phyloP scores from a whole-genome alignment of 805 yeast species.

The Lachancea sp. region DNA sequence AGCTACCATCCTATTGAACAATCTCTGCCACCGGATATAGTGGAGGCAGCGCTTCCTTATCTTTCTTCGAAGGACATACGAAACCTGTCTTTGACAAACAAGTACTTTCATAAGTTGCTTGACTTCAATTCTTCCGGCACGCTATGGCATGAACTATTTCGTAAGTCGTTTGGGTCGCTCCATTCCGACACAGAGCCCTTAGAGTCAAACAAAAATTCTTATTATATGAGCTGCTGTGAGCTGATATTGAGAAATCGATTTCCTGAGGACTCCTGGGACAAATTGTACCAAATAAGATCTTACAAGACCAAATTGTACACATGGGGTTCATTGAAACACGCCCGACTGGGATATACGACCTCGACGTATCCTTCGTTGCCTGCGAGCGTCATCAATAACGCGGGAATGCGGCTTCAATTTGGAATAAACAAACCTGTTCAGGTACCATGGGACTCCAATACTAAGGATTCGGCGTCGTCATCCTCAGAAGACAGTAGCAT shows the following conservation, averaged over 20 bases:
- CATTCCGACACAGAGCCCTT: constrained; percentile 29
- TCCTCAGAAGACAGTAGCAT: constrained; percentile 11
- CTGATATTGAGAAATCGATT: constrained; percentile 17
- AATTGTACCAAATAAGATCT: constrained; percentile 21
- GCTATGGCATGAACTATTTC: constrained; percentile 29
- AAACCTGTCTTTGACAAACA: constrained; percentile 29
- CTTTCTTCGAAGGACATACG: constrained; percentile 24
- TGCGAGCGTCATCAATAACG: constrained; percentile 16
- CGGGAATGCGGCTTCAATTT: constrained; percentile 19
- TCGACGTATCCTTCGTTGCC: constrained; percentile 18
- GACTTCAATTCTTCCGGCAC: constrained; percentile 23
- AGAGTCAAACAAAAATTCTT: constrained; percentile 12
- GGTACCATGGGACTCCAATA: constrained; percentile 20
- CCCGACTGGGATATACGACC: constrained; percentile 29
- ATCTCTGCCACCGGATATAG: constrained; percentile 28
- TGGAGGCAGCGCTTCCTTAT: constrained; percentile 27
- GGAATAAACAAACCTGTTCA: constrained; percentile 27
- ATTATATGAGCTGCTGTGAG: constrained; percentile 25
- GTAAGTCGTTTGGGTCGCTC: constrained; percentile 24
- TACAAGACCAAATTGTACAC: constrained; percentile 22
- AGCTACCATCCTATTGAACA: constrained; percentile 6
- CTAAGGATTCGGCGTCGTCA: not conserved
- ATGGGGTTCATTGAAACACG: constrained; percentile 32
- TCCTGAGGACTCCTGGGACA: constrained; percentile 22
- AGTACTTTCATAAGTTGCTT: constrained; percentile 26